A percentile compares a stretch with the other conserved stretches of the same genome.
Evolutionary conservation across 2,329 filamentous ascomycete species (phyloP).

Genomic region (Ramularia endophylla): DNA sequence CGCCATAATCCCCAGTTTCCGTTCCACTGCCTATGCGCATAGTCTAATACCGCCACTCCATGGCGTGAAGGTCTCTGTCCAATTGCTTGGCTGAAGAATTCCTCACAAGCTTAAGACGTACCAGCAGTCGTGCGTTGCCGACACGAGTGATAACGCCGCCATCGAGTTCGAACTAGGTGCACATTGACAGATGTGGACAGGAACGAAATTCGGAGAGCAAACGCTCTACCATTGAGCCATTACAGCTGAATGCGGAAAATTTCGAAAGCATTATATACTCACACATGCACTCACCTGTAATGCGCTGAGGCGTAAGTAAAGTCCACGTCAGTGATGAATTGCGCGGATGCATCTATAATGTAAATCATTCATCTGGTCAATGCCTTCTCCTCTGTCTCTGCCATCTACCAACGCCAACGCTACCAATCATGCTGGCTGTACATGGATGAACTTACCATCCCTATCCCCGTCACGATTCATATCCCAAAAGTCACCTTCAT

Average conservation of each 20-base stretch:
- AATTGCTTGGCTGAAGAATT: constrained; percentile 55
- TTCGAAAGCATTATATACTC: neutral
- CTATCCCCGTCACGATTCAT: constrained; percentile 7
- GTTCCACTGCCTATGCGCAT: constrained; percentile 38
- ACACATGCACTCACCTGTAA: too few species aligned
- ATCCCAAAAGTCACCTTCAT: constrained; percentile 53
- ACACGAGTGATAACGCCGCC: constrained; percentile 49
- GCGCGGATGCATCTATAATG: neutral
- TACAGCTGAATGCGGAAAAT: constrained; percentile 26
- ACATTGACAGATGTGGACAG: constrained; percentile 23
- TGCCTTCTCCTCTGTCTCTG: neutral
- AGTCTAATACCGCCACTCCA: constrained; percentile 50
- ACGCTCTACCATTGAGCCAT: constrained; percentile 28
- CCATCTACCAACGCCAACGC: constrained; percentile 3
- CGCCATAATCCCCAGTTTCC: constrained; percentile 24
- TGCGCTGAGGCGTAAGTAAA: neutral
- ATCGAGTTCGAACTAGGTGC: constrained; percentile 53
- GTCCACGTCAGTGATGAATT: neutral
- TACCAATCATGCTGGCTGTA: neutral
- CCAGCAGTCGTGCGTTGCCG: constrained; percentile 51
- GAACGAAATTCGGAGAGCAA: constrained; percentile 15
- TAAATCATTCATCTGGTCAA: too few species aligned
- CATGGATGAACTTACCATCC: too few species aligned
- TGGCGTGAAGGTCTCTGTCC: constrained; percentile 52
- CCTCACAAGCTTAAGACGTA: constrained; percentile 48